Percentiles rank a stretch among this genome's conserved stretches.
These are phyloP conservation scores for Sonneratia alba DNA, from an alignment of 345 rosid species.

Conservation along the genomic window DNA sequence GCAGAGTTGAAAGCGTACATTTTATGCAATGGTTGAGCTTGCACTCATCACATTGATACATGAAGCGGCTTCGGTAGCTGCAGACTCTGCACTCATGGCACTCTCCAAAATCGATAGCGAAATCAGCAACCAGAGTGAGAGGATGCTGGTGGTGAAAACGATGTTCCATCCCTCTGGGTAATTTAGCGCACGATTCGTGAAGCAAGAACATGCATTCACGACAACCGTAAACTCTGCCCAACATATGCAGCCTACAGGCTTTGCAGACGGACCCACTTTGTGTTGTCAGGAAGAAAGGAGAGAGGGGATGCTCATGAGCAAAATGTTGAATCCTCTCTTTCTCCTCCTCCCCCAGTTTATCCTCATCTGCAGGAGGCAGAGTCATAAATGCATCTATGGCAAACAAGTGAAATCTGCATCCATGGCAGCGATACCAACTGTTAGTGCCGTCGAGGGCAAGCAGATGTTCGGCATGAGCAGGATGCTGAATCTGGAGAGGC, in stretches of 20 bases:
- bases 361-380: not conserved
- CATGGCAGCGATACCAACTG: not conserved
- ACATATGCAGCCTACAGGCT: not conserved
- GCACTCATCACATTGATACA: not conserved
- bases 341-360: not conserved
- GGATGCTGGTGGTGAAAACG: slow-evolving; percentile 1
- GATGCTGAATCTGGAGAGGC: not conserved
- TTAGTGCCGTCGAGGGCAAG: not conserved
- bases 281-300: not conserved
- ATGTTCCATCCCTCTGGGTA: not conserved
- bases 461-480: not conserved
- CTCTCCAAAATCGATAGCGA: not conserved
- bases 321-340: not conserved
- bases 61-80: not conserved
- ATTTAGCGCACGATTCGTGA: slow-evolving; percentile 1
- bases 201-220: not conserved
- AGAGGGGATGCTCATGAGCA: not conserved
- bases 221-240: not conserved
- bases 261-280: not conserved
- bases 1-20: not conserved
- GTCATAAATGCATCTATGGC: not conserved
- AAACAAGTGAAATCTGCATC: not conserved
- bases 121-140: not conserved
- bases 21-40: not conserved
- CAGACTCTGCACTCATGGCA: not conserved